Evolutionary conservation across 768 basidiomycete genomes (phyloP).

Genomic region (Lactifluus hygrophoroides): DNA sequence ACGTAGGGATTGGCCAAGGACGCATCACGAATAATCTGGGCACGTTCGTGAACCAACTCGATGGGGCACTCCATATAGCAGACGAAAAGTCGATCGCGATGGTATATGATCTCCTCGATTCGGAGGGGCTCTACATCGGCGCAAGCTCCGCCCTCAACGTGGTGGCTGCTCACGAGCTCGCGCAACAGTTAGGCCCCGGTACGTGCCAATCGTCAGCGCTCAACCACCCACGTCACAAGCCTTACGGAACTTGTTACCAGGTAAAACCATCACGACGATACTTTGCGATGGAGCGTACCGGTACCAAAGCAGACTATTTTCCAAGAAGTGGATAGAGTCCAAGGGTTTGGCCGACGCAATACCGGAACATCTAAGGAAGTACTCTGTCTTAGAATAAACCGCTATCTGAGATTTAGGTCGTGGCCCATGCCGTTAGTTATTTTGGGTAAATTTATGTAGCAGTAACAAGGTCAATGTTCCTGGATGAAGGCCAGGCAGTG

Average conservation of each 20-base stretch:
- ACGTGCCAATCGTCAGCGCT: conserved; percentile 8
- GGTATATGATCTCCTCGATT: conserved; percentile 87
- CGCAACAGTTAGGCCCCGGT: conserved; percentile 79
- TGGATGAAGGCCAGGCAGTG: too few relatives aligned
- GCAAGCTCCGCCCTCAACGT: conserved; percentile 93
- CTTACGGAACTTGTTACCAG: conserved; percentile 30
- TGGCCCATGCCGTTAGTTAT: too few relatives aligned
- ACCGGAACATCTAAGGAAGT: conserved; percentile 79
- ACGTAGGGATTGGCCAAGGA: conserved; percentile 89
- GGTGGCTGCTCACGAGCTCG: conserved; percentile 86
- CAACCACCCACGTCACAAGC: neutral
- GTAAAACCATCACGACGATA: conserved; percentile 79
- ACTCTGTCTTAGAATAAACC: conserved; percentile 81
- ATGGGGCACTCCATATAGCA: conserved; percentile 78
- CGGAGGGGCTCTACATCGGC: conserved; percentile 90
- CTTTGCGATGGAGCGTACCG: conserved; percentile 95
- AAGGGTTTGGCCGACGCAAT: conserved; percentile 75
- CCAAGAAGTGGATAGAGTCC: conserved; percentile 78
- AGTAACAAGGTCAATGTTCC: too few relatives aligned
- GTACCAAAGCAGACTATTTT: conserved; percentile 94
- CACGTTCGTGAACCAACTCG: conserved; percentile 67
- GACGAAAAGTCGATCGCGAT: conserved; percentile 88
- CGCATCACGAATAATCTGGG: conserved; percentile 87
- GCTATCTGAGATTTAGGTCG: too few relatives aligned
- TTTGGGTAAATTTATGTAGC: too few relatives aligned